Base-by-base conservation (phyloP, 2,329 filamentous ascomycete genomes). In the Colletotrichum musicola region DNA sequence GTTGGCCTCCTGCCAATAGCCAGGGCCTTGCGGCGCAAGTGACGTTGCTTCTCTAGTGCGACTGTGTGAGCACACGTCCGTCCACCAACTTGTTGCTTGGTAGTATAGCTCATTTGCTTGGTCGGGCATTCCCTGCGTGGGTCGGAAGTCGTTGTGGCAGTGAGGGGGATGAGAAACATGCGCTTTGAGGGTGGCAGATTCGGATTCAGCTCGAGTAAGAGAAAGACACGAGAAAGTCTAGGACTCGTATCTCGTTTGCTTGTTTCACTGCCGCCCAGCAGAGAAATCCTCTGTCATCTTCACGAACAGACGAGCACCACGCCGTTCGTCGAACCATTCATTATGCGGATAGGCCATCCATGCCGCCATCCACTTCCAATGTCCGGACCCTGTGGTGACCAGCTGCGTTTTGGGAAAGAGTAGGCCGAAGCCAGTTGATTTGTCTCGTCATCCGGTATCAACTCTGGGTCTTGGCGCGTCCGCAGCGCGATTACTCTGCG, bases 161-260 rank as follows among this genome's bases (percentile, higher is more conserved):
- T 57, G 50, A 56, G 59, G 16, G 56, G 44, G 16, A 46, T 38
- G 38, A 35, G 62, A 56, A 56, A 69, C 56, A 25, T 35, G 42
- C 49, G 40, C 51, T 47, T 25, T 9, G 12, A 47, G 30, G 25
- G 47, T 35, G 54, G 14, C 55, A 64, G 65, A 56, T 65, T 66
- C 66, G 51, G 66, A 66, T 60, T 69, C 66, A 69, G 66, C 50
- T 69, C 50, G 14, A 20, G 49, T 65, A 46, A 69, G 50, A 65
- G 40, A 47, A 38, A 47, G 51, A 63, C 60, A 35, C 62, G 42
- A 64, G 38, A 60, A 63, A 51, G 66, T 30, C 40, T 53, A 46
- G 62, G 50, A 25, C 35, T 47, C 44, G 66, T 69, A 50, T 56
- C 50, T 14, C 47, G 30, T 50, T 62, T 54, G 38, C 54, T 47